phyloP scores from a whole-genome alignment of 768 basidiomycete genomes.

The Chlorophyllum brunneum region DNA sequence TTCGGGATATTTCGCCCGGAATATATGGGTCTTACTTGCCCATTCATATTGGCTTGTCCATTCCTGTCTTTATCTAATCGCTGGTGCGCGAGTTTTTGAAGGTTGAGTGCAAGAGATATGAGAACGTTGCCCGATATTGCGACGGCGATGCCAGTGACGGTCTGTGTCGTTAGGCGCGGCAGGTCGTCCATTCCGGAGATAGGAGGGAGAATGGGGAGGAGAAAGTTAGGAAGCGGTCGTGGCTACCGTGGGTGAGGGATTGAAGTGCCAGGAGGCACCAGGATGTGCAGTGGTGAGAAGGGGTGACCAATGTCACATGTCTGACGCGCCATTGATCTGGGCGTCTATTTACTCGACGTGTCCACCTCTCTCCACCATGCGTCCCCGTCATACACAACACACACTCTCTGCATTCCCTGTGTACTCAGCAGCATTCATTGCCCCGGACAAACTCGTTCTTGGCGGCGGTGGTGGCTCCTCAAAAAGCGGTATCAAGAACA shows the following conservation, averaged over 20 bases:
- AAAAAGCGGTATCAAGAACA: conserved; percentile 90
- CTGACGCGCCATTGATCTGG: conserved; percentile 7
- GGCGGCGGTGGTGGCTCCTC: conserved; percentile 91
- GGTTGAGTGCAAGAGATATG: conserved; percentile 86
- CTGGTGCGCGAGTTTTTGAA: conserved; percentile 89
- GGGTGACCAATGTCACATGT: conserved; percentile 7
- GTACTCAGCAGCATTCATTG: conserved; percentile 79
- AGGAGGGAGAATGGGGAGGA: neutral
- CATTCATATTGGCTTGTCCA: conserved; percentile 1
- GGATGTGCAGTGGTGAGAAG: too few relatives aligned
- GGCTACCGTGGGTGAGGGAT: too few relatives aligned
- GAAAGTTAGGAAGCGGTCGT: neutral
- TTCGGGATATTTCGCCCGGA: neutral
- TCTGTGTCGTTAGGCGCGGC: conserved; percentile 51
- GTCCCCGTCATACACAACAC: conserved; percentile 76
- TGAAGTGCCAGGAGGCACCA: neutral
- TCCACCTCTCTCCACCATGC: conserved; percentile 44
- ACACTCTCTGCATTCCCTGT: conserved; percentile 82
- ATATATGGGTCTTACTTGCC: neutral
- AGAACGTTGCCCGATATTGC: conserved; percentile 84
- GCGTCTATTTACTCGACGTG: conserved; percentile 11
- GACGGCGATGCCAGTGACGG: conserved; percentile 75
- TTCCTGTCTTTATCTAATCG: conserved; percentile 46
- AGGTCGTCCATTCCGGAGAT: conserved; percentile 32
- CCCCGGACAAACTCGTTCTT: conserved; percentile 66